These are phyloP conservation scores for Trichoderma atroviride DNA, from an alignment of 2,329 filamentous ascomycete species.

Conservation along the genomic window DNA sequence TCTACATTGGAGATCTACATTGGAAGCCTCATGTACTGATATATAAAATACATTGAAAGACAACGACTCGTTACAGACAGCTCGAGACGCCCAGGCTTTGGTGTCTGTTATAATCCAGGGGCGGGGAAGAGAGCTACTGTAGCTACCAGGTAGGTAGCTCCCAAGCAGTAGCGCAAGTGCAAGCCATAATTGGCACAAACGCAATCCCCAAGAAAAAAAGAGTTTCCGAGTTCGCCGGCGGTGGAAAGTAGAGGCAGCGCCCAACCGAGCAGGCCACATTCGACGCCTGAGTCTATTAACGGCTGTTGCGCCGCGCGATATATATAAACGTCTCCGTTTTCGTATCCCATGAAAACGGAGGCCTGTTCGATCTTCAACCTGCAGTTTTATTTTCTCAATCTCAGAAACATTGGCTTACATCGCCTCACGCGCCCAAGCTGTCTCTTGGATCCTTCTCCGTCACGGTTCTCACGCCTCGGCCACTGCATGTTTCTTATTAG, in stretches of 20 bases:
- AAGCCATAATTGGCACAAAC: neutral
- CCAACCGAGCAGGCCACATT: neutral
- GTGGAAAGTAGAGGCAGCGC: slow-evolving; percentile 1
- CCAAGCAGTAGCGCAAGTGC: neutral
- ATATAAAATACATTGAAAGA: neutral
- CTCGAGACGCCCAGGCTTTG: neutral
- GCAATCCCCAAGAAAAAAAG: neutral
- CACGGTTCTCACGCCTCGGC: neutral
- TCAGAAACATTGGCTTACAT: neutral
- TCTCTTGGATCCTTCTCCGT: neutral
- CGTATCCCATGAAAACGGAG: neutral
- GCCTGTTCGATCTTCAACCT: neutral
- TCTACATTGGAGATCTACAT: too few species aligned
- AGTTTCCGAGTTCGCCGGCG: neutral
- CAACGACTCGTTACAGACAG: neutral
- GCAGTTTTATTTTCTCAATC: neutral
- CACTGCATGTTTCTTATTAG: neutral
- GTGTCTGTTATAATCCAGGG: neutral
- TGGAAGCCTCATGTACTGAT: neutral
- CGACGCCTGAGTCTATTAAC: neutral
- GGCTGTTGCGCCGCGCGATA: neutral
- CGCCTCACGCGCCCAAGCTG: neutral
- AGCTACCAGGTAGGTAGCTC: neutral
- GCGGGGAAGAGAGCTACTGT: neutral
- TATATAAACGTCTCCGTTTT: neutral